A percentile compares a stretch with the other conserved stretches of the same genome.
phyloP scores from a whole-genome alignment of 2,329 filamentous ascomycete genomes.

The Botrytis cinerea region DNA sequence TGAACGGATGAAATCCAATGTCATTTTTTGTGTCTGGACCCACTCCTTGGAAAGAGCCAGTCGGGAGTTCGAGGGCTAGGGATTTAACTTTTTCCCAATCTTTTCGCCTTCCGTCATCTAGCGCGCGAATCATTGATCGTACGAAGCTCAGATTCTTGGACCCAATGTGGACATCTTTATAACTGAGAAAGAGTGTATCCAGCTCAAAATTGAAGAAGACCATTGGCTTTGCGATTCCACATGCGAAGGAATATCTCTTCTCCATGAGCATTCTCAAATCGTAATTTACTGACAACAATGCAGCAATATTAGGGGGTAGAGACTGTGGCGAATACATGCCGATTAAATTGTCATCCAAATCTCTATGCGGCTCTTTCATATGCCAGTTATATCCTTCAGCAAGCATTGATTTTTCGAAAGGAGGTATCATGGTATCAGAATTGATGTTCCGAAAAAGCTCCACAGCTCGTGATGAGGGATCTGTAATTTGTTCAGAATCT shows the following conservation, averaged over 20 bases:
- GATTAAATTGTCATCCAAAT: neutral
- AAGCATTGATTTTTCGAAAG: neutral
- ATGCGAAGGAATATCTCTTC: neutral
- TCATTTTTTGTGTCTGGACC: neutral
- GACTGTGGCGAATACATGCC: neutral
- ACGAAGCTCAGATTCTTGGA: neutral
- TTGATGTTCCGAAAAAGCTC: neutral
- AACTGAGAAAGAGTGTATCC: neutral
- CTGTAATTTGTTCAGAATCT: neutral
- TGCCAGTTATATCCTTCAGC: neutral
- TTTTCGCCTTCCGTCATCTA: neutral
- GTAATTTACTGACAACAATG: neutral
- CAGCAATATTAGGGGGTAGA: neutral
- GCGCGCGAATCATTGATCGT: neutral
- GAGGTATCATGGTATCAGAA: neutral
- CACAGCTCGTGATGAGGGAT: neutral
- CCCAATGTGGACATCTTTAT: neutral
- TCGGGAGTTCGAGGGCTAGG: neutral
- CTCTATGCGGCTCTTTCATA: too few species aligned
- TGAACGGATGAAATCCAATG: neutral
- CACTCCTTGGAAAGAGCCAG: neutral
- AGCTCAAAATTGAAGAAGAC: neutral
- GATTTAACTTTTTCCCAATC: neutral
- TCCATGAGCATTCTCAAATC: neutral
- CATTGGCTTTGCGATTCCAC: neutral